phyloP scores from a whole-genome alignment of 176 grass and related monocot genomes.

The Eleusine indica region DNA sequence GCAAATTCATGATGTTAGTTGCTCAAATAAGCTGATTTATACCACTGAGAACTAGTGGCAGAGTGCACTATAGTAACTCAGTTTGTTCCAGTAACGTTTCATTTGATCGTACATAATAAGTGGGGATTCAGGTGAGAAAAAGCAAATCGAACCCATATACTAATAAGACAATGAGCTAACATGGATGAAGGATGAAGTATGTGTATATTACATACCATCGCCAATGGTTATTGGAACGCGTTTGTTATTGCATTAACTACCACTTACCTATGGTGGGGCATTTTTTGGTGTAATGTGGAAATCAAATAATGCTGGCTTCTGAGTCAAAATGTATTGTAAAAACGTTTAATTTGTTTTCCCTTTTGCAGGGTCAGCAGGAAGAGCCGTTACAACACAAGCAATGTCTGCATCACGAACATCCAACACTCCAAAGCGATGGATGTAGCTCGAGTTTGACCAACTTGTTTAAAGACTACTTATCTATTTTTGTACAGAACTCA shows the following conservation, averaged over 20 bases:
- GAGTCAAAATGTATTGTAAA: neutral
- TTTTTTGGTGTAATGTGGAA: neutral
- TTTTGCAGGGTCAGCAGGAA: slow-evolving; percentile 53
- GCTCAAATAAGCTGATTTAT: too few relatives aligned
- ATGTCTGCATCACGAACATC: slow-evolving; percentile 50
- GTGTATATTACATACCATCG: neutral
- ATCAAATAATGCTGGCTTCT: neutral
- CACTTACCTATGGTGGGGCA: too few relatives aligned
- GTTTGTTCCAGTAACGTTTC: too few relatives aligned
- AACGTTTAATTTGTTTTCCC: neutral
- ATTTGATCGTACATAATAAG: too few relatives aligned
- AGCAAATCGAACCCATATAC: too few relatives aligned
- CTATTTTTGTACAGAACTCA: slow-evolving; percentile 38
- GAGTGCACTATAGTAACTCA: too few relatives aligned
- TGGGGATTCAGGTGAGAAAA: too few relatives aligned
- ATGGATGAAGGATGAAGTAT: neutral
- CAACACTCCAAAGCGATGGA: slow-evolving; percentile 46
- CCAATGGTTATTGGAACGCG: too few relatives aligned
- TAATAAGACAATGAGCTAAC: neutral
- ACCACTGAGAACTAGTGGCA: too few relatives aligned
- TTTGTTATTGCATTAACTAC: neutral
- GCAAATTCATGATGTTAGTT: too few relatives aligned
- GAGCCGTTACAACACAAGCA: slow-evolving; percentile 35
- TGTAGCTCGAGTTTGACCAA: slow-evolving; percentile 39
- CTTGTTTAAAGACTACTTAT: slow-evolving; percentile 10